Base-by-base conservation (phyloP, 2,329 filamentous ascomycete species). In the Penicillium vulpinum region DNA sequence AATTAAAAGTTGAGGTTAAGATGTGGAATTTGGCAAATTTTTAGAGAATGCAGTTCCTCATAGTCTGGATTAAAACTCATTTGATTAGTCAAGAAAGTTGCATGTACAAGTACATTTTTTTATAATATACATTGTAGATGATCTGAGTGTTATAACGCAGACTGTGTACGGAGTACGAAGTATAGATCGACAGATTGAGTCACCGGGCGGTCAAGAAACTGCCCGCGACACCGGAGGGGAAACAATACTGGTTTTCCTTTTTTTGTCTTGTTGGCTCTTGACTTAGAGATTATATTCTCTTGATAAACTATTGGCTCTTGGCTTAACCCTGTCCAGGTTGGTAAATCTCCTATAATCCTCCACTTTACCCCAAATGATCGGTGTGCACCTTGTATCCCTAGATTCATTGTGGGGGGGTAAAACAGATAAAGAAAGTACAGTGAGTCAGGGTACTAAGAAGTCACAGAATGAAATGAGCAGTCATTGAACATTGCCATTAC, bases 381-480 rank as follows among this genome's bases (percentile, higher is more conserved):
- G 35, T 26, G 39, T 22, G 36, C 36, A 31, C 26, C 36, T 43
- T 41, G 36, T 24, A 44, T 51, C 55, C 53, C 60, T 64, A 59
- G 59, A 45, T 62, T 56, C 51, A 57, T 50, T 26, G 49, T 51
- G 49, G 59, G 58, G 16, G 56, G 58, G 13, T 41, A 41, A 57
- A 59, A 54, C 40, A 57, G 43, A 48, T 43, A 56, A 47, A 54
- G 55, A 35, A 13, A 35, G 31, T 45, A 50, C 48, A 22, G 39
- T 38, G 36, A 54, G 48, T 55, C 52, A 54, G 52, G 31, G 45
- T 44, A 40, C 60, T 67, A 58, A 66, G 35, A 52, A 54, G 10
- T 22, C 31, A 41, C 57, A 67, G 64, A 63, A 67, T 67, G 64
- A 65, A 60, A 64, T 68, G 61, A 68, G 59, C 49, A 39, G 45